Percentiles rank a stretch among this genome's conserved stretches.
phyloP scores from a whole-genome alignment of 371 early-diverging fungal genomes.

The Capillidium heterosporum region DNA sequence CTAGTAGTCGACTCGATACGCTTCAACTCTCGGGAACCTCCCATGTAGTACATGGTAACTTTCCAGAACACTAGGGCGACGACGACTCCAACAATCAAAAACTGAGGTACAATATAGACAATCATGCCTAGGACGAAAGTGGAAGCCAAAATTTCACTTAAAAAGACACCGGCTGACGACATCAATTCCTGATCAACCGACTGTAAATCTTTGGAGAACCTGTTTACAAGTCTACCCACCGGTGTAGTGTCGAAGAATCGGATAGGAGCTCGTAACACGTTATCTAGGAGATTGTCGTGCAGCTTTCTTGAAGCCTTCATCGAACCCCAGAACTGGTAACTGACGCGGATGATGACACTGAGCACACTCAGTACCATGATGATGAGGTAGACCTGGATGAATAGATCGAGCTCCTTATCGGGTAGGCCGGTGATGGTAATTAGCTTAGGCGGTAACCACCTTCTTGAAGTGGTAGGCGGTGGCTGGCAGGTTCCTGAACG shows the following conservation, averaged over 20 bases:
- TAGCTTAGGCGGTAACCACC: too few relatives aligned
- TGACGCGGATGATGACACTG: neutral
- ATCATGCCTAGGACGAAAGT: slow-evolving; percentile 38
- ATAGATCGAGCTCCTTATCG: slow-evolving; percentile 9
- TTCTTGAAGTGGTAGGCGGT: too few relatives aligned
- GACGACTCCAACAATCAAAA: slow-evolving; percentile 19
- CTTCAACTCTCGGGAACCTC: slow-evolving; percentile 54
- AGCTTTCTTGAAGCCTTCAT: slow-evolving; percentile 27
- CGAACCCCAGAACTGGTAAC: slow-evolving; percentile 18
- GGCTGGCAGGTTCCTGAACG: too few relatives aligned
- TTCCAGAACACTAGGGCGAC: slow-evolving; percentile 21
- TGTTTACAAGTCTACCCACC: slow-evolving; percentile 58
- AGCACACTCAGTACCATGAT: slow-evolving; percentile 6
- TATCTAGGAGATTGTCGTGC: slow-evolving; percentile 24
- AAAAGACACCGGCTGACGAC: slow-evolving; percentile 27
- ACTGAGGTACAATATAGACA: slow-evolving; percentile 32
- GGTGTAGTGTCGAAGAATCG: slow-evolving; percentile 82
- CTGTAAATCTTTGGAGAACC: slow-evolving; percentile 66
- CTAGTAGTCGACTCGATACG: slow-evolving; percentile 57
- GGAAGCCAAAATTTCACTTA: slow-evolving; percentile 26
- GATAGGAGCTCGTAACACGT: slow-evolving; percentile 40
- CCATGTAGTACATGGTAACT: slow-evolving; percentile 39
- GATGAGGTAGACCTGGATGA: neutral
- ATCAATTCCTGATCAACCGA: slow-evolving; percentile 43
- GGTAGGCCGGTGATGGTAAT: neutral